Percentiles rank a stretch among this genome's conserved stretches.
phyloP scores from a whole-genome alignment of 345 rosid genomes.

The Tarenaya hassleriana region DNA sequence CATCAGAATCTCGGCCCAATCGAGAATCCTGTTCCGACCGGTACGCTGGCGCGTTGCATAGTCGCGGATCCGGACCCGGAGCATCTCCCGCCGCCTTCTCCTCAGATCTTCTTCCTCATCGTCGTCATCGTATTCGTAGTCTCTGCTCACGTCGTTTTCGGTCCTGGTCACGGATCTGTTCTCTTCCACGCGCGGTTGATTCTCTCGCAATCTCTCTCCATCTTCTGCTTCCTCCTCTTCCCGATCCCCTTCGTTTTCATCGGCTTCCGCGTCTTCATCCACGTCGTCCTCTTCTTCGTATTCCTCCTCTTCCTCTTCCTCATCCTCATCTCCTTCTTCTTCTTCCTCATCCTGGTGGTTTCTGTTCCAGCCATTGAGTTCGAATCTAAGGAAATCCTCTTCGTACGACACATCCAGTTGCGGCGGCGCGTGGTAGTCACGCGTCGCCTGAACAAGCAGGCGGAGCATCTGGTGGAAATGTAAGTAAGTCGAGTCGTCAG shows the following conservation, averaged over 20 bases:
- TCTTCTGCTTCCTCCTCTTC: slow-evolving; percentile 19
- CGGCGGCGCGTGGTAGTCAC: slow-evolving; percentile 47
- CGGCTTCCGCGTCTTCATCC: slow-evolving; percentile 16
- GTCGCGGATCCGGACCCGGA: slow-evolving; percentile 43
- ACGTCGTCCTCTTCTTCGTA: slow-evolving; percentile 31
- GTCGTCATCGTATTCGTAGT: slow-evolving; percentile 22
- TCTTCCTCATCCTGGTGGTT: slow-evolving; percentile 47
- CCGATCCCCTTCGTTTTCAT: slow-evolving; percentile 15
- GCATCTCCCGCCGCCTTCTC: slow-evolving; percentile 40
- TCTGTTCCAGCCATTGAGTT: slow-evolving; percentile 50
- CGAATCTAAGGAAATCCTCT: slow-evolving; percentile 57
- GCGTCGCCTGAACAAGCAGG: slow-evolving; percentile 43
- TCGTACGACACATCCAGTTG: slow-evolving; percentile 37
- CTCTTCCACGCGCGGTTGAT: slow-evolving; percentile 15
- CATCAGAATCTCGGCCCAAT: slow-evolving; percentile 67
- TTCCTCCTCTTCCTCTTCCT: slow-evolving; percentile 39
- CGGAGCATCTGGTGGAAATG: slow-evolving; percentile 67
- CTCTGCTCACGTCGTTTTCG: slow-evolving; percentile 29
- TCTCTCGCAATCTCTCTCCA: slow-evolving; percentile 14
- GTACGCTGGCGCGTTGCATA: slow-evolving; percentile 41
- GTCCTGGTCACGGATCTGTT: slow-evolving; percentile 25
- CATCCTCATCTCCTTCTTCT: slow-evolving; percentile 45
- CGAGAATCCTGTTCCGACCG: slow-evolving; percentile 66
- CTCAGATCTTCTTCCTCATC: slow-evolving; percentile 35
- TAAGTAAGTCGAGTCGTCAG: slow-evolving; percentile 43